Conservation (phyloP, 495 filamentous ascomycete species). For the Bathelium albidoporum region DNA sequence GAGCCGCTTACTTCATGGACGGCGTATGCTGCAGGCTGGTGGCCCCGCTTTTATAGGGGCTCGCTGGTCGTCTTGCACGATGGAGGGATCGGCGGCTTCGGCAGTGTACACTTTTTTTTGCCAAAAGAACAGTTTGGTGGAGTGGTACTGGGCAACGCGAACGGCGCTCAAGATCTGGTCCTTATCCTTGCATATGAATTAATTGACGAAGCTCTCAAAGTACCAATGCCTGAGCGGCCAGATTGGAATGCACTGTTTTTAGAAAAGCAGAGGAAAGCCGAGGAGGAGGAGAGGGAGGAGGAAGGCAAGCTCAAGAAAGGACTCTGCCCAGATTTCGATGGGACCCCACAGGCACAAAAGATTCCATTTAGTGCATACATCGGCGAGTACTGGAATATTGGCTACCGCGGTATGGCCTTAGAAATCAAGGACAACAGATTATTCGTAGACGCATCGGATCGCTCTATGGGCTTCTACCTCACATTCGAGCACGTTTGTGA, state of each 20-base stretch:
- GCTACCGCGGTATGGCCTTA: constrained; percentile 7
- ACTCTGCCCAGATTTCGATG: constrained; percentile 5
- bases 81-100: constrained; percentile 4
- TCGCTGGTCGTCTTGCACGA: constrained; percentile 7
- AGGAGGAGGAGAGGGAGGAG: constrained; percentile 6
- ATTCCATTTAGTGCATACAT: constrained; percentile 5
- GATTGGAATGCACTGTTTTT: constrained; percentile 6
- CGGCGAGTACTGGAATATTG: constrained; percentile 10
- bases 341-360: constrained; percentile 5
- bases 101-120: constrained; percentile 10
- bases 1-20: constrained; percentile 10
- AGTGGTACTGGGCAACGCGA: constrained; percentile 7
- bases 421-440: constrained; percentile 10
- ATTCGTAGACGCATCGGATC: constrained; percentile 11
- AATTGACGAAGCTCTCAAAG: constrained; percentile 6
- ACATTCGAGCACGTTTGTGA: constrained; percentile 14
- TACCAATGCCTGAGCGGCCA: constrained; percentile 4
- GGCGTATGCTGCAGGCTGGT: constrained; percentile 8
- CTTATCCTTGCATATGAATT: constrained; percentile 2
- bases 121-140: constrained; percentile 10
- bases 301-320: constrained; percentile 4
- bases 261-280: background rate
- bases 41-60: constrained; percentile 7
- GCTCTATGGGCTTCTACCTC: constrained; percentile 10
- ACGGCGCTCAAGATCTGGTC: background rate